Percentiles rank a stretch among this genome's conserved stretches.
These are phyloP conservation scores for Vitis amurensis DNA, from an alignment of 164 flowering plant genomes.

Conservation along the genomic window DNA sequence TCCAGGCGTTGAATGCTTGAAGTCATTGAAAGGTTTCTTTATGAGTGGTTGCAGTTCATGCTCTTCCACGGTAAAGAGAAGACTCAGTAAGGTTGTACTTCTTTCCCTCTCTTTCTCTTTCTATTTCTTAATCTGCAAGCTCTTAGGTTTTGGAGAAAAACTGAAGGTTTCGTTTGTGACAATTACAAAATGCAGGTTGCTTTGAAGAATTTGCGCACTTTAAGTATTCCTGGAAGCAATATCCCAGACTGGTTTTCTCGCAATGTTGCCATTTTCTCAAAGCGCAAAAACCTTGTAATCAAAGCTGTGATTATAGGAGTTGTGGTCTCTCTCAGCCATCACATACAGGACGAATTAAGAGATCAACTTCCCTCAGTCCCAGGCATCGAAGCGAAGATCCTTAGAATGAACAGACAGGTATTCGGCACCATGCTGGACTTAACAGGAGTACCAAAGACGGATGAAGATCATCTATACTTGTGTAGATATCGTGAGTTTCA, in stretches of 20 bases:
- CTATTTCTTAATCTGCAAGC: background rate
- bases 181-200: conserved; percentile 14
- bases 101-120: conserved; percentile 3
- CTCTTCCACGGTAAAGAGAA: conserved; percentile 12
- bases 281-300: background rate
- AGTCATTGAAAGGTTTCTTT: conserved; percentile 34
- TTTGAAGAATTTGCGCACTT: background rate
- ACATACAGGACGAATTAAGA: background rate
- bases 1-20: conserved; percentile 50
- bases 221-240: conserved; percentile 7
- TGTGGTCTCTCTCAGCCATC: background rate
- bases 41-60: conserved; percentile 26
- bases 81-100: conserved; percentile 24
- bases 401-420: background rate
- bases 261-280: background rate
- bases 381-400: background rate
- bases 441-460: conserved; percentile 3
- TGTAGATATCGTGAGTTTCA: conserved; percentile 2
- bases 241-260: conserved; percentile 10
- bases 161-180: no score
- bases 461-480: conserved; percentile 11
- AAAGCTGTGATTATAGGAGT: conserved; percentile 4
- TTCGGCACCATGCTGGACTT: background rate
- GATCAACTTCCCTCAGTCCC: background rate
- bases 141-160: background rate